Percentiles rank a stretch among this genome's conserved stretches.
Evolutionary conservation across 768 basidiomycete genomes (phyloP).

Genomic region (Boletus bicolor): DNA sequence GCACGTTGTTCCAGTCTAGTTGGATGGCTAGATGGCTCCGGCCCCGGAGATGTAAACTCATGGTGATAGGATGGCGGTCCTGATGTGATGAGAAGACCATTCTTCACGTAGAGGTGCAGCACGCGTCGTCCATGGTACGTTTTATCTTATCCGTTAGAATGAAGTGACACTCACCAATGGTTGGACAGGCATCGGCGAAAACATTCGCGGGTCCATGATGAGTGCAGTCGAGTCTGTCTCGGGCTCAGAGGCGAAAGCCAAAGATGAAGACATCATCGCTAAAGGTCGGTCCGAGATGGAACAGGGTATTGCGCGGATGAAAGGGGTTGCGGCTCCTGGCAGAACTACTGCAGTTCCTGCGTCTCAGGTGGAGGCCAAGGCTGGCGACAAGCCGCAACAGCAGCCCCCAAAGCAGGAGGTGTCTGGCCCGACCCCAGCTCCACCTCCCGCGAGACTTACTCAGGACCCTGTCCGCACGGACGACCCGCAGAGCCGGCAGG

Average conservation of each 20-base stretch:
- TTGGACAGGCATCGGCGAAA: constrained; percentile 42
- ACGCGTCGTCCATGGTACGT: constrained; percentile 37
- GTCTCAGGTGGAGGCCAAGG: neutral
- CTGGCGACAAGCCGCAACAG: neutral
- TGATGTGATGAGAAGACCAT: too few relatives aligned
- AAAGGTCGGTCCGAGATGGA: constrained; percentile 41
- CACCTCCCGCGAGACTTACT: neutral
- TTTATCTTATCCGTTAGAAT: neutral
- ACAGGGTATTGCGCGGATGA: constrained; percentile 36
- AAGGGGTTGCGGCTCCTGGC: constrained; percentile 3
- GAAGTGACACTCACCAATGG: neutral
- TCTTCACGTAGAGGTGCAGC: constrained; percentile 31
- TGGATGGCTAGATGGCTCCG: too few relatives aligned
- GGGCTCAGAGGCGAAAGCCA: constrained; percentile 20
- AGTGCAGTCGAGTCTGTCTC: constrained; percentile 38
- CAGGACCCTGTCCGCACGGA: neutral
- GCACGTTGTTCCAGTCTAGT: too few relatives aligned
- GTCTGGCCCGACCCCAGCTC: neutral
- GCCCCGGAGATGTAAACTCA: too few relatives aligned
- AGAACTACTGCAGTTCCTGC: neutral
- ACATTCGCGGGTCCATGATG: constrained; percentile 41
- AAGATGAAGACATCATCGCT: constrained; percentile 35
- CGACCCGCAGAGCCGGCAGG: neutral
- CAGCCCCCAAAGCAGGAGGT: neutral
- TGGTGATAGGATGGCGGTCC: too few relatives aligned